These are phyloP conservation scores for Pneumocystis jirovecii DNA, from an alignment of 1,139 yeast species.

Conservation along the genomic window DNA sequence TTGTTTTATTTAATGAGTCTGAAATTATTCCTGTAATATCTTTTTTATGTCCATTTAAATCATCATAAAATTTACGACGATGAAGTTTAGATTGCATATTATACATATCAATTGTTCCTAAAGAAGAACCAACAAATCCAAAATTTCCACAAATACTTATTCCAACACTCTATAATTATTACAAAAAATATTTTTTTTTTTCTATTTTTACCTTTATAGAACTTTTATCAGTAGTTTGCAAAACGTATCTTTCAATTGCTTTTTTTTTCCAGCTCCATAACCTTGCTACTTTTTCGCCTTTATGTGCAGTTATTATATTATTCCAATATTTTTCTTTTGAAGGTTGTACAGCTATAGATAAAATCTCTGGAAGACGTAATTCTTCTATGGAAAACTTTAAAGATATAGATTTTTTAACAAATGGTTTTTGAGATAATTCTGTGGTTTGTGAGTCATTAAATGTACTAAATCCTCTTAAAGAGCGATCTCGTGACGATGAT, in stretches of 20 bases:
- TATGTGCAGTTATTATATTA: slow-evolving; percentile 81
- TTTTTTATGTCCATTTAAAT: slow-evolving; percentile 37
- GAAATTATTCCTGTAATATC: slow-evolving; percentile 80
- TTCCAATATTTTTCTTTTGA: slow-evolving; percentile 91
- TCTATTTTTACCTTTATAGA: slow-evolving; percentile 40
- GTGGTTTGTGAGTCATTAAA: slow-evolving; percentile 95
- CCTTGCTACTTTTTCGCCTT: slow-evolving; percentile 68
- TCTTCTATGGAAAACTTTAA: slow-evolving; percentile 42
- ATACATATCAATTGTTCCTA: slow-evolving; percentile 77
- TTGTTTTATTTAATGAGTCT: slow-evolving; percentile 75
- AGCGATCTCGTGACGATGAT: slow-evolving; percentile 74
- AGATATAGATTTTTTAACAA: slow-evolving; percentile 32
- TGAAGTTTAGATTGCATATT: slow-evolving; percentile 80
- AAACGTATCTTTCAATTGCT: slow-evolving; percentile 59
- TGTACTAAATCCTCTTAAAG: slow-evolving; percentile 82
- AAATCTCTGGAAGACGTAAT: slow-evolving; percentile 58
- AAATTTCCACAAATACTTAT: slow-evolving; percentile 92
- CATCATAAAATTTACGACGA: slow-evolving; percentile 36
- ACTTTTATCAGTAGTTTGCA: slow-evolving; percentile 64
- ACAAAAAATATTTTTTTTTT: background rate
- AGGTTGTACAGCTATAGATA: slow-evolving; percentile 56
- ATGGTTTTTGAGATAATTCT: slow-evolving; percentile 65
- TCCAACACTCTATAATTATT: slow-evolving; percentile 30
- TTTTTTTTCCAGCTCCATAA: slow-evolving; percentile 83
- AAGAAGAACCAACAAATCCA: slow-evolving; percentile 79